These are phyloP conservation scores for Amanita rubescens DNA, from an alignment of 768 basidiomycete species.

Conservation along the genomic window DNA sequence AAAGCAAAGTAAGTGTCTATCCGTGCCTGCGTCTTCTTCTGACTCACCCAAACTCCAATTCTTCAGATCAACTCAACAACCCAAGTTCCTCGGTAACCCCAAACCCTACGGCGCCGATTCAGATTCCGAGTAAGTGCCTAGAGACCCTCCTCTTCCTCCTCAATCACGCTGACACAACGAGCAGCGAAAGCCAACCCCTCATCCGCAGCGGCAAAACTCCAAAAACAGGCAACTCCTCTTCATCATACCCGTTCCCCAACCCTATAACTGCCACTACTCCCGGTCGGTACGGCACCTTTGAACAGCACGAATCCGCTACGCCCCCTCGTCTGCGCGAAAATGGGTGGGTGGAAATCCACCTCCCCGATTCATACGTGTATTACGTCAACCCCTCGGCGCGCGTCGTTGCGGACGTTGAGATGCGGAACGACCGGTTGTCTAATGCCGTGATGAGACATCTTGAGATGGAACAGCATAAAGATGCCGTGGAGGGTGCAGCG, in stretches of 20 bases:
- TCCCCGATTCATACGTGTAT: constrained; percentile 70
- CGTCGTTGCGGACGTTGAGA: constrained; percentile 64
- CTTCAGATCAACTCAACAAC: neutral
- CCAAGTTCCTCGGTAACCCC: neutral
- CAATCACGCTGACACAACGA: too few species aligned
- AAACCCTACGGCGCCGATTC: neutral
- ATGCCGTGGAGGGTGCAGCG: constrained; percentile 17
- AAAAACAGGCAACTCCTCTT: neutral
- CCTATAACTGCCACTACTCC: neutral
- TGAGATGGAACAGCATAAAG: constrained; percentile 25
- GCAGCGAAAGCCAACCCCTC: constrained; percentile 3
- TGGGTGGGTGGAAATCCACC: constrained; percentile 69
- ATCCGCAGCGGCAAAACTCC: neutral
- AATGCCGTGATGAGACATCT: constrained; percentile 43
- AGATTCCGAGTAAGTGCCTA: constrained; percentile 1
- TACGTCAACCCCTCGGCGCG: constrained; percentile 57
- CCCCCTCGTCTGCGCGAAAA: constrained; percentile 37
- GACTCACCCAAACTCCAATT: too few species aligned
- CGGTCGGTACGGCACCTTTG: neutral
- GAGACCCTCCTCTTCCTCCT: too few species aligned
- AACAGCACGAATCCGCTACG: constrained; percentile 8
- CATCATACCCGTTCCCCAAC: neutral
- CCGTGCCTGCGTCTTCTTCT: neutral
- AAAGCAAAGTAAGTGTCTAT: neutral
- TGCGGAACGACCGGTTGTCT: constrained; percentile 46